These are phyloP conservation scores for Clarireedia paspali DNA, from an alignment of 2,329 filamentous ascomycete species.

Conservation along the genomic window DNA sequence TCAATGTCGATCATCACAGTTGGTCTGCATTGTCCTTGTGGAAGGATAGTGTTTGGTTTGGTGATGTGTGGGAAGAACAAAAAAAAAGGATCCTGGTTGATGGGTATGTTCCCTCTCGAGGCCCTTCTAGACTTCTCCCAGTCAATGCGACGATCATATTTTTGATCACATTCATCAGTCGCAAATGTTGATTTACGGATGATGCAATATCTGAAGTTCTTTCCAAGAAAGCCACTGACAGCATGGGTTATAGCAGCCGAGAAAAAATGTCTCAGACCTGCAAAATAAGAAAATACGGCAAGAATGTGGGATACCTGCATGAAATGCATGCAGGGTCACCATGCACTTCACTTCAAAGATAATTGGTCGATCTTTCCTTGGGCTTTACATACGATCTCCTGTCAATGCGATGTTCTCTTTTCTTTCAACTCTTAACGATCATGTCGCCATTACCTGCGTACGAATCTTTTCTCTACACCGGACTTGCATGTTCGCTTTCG, in stretches of 20 bases:
- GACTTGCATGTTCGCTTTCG: no score
- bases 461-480: no score
- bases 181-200: background rate
- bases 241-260: conserved; percentile 1
- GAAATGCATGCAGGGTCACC: conserved; percentile 6
- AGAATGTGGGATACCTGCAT: conserved; percentile 3
- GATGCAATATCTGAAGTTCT: background rate
- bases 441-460: no score
- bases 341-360: background rate
- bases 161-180: background rate
- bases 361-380: background rate
- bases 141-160: background rate
- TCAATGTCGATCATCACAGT: background rate
- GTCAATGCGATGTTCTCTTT: no score
- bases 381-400: no score
- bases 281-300: background rate
- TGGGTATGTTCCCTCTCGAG: background rate
- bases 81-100: background rate
- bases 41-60: background rate
- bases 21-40: background rate
- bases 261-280: conserved; percentile 1
- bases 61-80: background rate
- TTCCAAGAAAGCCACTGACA: conserved; percentile 8
- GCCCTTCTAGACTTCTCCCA: background rate
- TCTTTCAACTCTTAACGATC: no score